A percentile compares a stretch with the other conserved stretches of the same genome.
These are phyloP conservation scores for Solioccasus polychromus DNA, from an alignment of 768 basidiomycete species.

Conservation along the genomic window DNA sequence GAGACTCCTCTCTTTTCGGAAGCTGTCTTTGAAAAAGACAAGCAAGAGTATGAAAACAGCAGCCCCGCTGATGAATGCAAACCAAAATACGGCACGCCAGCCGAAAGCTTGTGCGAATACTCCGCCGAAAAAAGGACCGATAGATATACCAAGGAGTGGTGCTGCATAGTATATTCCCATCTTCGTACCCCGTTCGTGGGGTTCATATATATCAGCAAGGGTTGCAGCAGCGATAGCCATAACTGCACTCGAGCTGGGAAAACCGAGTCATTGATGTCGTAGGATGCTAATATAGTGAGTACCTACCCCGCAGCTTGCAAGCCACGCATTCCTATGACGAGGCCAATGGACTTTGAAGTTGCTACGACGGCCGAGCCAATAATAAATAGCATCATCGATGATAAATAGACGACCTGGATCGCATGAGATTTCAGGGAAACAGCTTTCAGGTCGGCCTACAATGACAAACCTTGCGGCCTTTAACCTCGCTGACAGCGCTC, in stretches of 20 bases:
- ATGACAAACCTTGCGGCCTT: conserved; percentile 59
- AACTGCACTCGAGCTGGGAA: conserved; percentile 58
- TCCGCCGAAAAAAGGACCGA: conserved; percentile 74
- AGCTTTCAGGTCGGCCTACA: not conserved
- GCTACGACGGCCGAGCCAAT: conserved; percentile 60
- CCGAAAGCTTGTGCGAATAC: conserved; percentile 59
- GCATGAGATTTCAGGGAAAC: not conserved
- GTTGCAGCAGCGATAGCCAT: conserved; percentile 75
- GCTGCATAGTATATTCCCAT: conserved; percentile 84
- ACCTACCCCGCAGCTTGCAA: conserved; percentile 62
- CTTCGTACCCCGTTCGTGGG: conserved; percentile 73
- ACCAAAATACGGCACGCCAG: conserved; percentile 89
- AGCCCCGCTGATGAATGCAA: conserved; percentile 62
- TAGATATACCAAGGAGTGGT: conserved; percentile 65
- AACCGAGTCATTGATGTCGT: conserved; percentile 1
- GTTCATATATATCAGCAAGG: conserved; percentile 76
- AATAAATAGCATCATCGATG: conserved; percentile 51
- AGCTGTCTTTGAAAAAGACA: conserved; percentile 80
- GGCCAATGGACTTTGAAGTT: conserved; percentile 49
- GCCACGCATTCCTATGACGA: conserved; percentile 65
- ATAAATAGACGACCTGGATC: conserved; percentile 51
- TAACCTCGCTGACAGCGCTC: conserved; percentile 72
- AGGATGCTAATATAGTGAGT: not conserved
- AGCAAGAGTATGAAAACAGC: conserved; percentile 53
- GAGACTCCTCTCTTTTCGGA: conserved; percentile 76